A percentile compares a stretch with the other conserved stretches of the same genome.
These are phyloP conservation scores for Discostella pseudostelligera DNA, from an alignment of 108 stramenopile species.

Conservation along the genomic window DNA sequence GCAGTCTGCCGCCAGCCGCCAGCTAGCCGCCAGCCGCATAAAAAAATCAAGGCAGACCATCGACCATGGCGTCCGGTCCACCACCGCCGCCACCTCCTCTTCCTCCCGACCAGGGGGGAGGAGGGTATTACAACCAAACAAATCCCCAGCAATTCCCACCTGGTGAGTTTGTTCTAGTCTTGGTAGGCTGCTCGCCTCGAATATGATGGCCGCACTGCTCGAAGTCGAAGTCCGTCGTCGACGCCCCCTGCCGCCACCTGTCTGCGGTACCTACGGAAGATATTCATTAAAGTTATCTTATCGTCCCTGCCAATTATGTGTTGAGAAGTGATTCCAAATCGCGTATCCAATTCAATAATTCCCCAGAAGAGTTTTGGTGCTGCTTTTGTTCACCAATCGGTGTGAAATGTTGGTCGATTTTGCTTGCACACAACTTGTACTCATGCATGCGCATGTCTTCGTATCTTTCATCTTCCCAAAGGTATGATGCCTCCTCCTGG, in stretches of 20 bases:
- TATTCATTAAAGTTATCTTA: too few relatives aligned
- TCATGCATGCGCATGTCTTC: background rate
- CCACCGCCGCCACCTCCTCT: conserved; percentile 7
- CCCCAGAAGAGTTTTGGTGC: too few relatives aligned
- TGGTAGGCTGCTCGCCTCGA: too few relatives aligned
- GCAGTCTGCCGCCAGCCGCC: too few relatives aligned
- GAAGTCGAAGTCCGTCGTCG: too few relatives aligned
- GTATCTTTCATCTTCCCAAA: background rate
- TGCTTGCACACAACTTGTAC: background rate
- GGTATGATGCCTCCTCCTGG: conserved; percentile 42
- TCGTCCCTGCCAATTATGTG: too few relatives aligned
- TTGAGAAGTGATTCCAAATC: too few relatives aligned
- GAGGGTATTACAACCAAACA: background rate
- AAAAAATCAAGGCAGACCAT: background rate
- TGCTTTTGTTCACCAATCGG: too few relatives aligned
- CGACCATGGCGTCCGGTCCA: conserved; percentile 11
- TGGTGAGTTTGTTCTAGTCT: background rate
- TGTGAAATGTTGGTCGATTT: background rate
- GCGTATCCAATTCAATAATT: too few relatives aligned
- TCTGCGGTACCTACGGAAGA: too few relatives aligned
- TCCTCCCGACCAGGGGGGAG: background rate
- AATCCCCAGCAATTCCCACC: conserved; percentile 1
- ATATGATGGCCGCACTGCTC: too few relatives aligned
- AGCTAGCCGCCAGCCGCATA: background rate
- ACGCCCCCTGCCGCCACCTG: too few relatives aligned